These are phyloP conservation scores for Fomitopsis pulvina DNA, from an alignment of 768 basidiomycete genomes.

Conservation along the genomic window DNA sequence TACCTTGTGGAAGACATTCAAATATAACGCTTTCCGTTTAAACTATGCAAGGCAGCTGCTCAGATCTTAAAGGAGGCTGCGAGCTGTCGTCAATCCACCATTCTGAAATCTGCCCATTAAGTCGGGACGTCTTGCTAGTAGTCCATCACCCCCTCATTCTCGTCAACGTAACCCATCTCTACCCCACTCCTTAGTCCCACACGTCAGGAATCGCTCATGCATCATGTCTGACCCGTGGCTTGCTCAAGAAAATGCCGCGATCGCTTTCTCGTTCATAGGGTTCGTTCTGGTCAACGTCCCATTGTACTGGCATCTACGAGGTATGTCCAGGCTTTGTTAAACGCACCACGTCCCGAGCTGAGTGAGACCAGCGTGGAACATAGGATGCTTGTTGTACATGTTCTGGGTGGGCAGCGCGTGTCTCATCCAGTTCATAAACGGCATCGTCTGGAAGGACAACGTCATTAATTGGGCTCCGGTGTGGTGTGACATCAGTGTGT, in stretches of 20 bases:
- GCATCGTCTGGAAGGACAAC: conserved; percentile 62
- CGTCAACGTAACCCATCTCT: no score
- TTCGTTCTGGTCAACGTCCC: conserved; percentile 44
- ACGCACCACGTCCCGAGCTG: not conserved
- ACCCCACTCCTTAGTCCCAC: no score
- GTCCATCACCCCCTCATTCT: no score
- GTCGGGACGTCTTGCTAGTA: no score
- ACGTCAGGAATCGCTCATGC: not conserved
- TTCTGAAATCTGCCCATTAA: no score
- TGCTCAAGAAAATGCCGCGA: conserved; percentile 18
- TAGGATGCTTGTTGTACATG: conserved; percentile 71
- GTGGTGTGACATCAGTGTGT: conserved; percentile 55
- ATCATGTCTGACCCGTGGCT: conserved; percentile 14
- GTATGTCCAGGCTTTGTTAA: conserved; percentile 15
- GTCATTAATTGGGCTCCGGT: conserved; percentile 37
- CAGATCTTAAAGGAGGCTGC: no score
- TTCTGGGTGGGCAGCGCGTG: conserved; percentile 54
- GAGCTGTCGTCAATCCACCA: no score
- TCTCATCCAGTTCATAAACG: conserved; percentile 57
- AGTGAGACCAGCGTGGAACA: conserved; percentile 46
- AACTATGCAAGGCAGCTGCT: no score
- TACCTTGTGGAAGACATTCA: no score
- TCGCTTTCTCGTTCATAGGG: conserved; percentile 37
- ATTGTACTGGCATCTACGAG: conserved; percentile 53
- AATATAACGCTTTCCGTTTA: no score